Base-by-base conservation (phyloP, 805 yeast genomes). In the Candida coleopterorum region DNA sequence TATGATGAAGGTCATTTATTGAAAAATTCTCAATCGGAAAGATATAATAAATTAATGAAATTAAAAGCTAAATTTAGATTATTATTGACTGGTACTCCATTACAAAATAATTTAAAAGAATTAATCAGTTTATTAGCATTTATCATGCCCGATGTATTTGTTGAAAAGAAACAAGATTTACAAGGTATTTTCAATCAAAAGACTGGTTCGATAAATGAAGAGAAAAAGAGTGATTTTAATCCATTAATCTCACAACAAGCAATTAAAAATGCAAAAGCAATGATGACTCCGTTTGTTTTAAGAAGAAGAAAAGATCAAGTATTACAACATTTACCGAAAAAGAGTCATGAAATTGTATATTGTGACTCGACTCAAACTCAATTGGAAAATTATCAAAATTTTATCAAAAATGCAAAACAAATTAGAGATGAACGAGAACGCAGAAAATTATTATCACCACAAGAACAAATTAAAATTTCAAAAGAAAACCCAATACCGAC, bases 1-100 rank as follows among this genome's bases (percentile, higher is more conserved):
- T 93, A 86, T 54, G 99, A 93, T 59, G 99, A 93, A 67, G 99
- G 99, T 2, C 99, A 93, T 59, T 81, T 93, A 85, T 70, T 93
- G 48, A 93, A 93, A 56, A 93, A 93, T 58, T 84, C 95, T 3
- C 70, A 74, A 42, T 77, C 93, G 21, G 97, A 90, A 50, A 72
- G 99, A 48, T 93, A 90, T 56, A 70, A 66, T 42, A 90, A 88
- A 59, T 69, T 93, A 43, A 89, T 90, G 95, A 77, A 77, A 50
- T 65, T 93, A 36, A 74, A 72, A 41, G 96, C 93, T 1, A 72
- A 75, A n/a, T 93, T 90, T 63, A 72, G 98, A 49, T 64, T 93
- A 22, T 61, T 93, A 32, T 70, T 93, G 41, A 93, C 99, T 1
- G 99, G 99, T 57, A 93, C 99, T 0, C 99, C 99, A 6, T 65